These are phyloP conservation scores for Cunninghamia lanceolata DNA, from an alignment of 75 land plant species.

Conservation along the genomic window DNA sequence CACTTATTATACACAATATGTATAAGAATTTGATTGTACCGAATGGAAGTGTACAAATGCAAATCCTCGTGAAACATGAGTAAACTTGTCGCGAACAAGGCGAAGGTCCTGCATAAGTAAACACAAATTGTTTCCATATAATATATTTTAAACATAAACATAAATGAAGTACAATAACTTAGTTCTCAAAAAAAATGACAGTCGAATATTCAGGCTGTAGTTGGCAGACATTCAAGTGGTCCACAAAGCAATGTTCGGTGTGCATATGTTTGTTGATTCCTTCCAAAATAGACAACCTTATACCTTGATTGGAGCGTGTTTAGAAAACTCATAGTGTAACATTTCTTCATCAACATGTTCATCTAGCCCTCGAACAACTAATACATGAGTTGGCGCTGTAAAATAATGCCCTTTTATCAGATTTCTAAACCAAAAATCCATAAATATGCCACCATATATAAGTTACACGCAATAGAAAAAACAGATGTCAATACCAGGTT, in stretches of 20 bases:
- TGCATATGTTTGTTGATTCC: not conserved
- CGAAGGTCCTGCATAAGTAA: constrained; percentile 40
- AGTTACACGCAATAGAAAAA: not conserved
- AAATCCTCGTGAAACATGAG: constrained; percentile 47
- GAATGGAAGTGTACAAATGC: constrained; percentile 55
- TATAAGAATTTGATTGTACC: constrained; percentile 14
- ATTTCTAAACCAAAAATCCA: not conserved
- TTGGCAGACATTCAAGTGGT: not conserved
- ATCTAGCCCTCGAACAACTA: constrained; percentile 50
- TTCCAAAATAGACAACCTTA: not conserved
- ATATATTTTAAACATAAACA: not conserved
- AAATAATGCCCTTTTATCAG: not conserved
- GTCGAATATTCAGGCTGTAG: not conserved
- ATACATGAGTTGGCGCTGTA: constrained; percentile 47
- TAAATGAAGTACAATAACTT: not conserved
- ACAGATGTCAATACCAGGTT: constrained; percentile 37
- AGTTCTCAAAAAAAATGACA: not conserved
- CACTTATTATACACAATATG: not conserved
- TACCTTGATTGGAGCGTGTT: constrained; percentile 61
- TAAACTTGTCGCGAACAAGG: constrained; percentile 48
- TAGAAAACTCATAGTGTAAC: constrained; percentile 52
- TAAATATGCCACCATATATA: not conserved
- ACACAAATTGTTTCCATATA: not conserved
- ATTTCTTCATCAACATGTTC: constrained; percentile 45
- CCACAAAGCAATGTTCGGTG: not conserved